Conservation (phyloP, 2,329 filamentous ascomycete genomes). For the Aspergillus quadrilineatus region DNA sequence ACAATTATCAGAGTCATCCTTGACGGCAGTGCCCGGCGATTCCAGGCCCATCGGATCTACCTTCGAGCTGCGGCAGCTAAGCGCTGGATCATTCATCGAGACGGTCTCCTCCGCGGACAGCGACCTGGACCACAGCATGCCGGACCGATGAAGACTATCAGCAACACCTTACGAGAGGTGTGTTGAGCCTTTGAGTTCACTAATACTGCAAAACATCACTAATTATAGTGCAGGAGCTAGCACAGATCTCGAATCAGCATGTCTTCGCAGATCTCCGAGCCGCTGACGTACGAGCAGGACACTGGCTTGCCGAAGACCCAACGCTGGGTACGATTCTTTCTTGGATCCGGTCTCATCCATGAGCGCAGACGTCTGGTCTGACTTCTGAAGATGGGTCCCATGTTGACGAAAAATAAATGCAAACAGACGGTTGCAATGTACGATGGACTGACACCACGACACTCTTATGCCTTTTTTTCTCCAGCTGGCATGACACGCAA, state of each 20-base stretch:
- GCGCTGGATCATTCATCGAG: conserved; percentile 58
- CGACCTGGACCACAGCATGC: conserved; percentile 49
- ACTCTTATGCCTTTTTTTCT: conserved; percentile 7
- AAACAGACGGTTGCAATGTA: not conserved
- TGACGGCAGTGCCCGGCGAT: conserved; percentile 60
- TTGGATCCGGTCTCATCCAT: conserved; percentile 44
- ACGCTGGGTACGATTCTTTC: conserved; percentile 51
- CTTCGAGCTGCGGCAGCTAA: conserved; percentile 58
- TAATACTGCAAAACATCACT: conserved; percentile 1
- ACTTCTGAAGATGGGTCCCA: not conserved
- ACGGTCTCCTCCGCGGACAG: conserved; percentile 52
- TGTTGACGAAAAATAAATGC: not conserved
- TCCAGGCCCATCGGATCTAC: conserved; percentile 62
- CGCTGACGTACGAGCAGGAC: conserved; percentile 56
- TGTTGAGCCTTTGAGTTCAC: not conserved
- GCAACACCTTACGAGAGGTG: conserved; percentile 51
- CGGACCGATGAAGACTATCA: conserved; percentile 49
- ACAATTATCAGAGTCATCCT: conserved; percentile 53
- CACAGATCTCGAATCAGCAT: conserved; percentile 56
- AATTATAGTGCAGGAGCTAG: conserved; percentile 50
- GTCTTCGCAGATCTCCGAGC: conserved; percentile 56
- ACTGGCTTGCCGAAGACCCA: conserved; percentile 64
- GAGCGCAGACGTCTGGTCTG: conserved; percentile 1
- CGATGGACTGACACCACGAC: conserved; percentile 5
- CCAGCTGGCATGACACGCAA: conserved; percentile 15